phyloP scores from a whole-genome alignment of 192 early-diverging fungal species.

The Backusella australiensis region DNA sequence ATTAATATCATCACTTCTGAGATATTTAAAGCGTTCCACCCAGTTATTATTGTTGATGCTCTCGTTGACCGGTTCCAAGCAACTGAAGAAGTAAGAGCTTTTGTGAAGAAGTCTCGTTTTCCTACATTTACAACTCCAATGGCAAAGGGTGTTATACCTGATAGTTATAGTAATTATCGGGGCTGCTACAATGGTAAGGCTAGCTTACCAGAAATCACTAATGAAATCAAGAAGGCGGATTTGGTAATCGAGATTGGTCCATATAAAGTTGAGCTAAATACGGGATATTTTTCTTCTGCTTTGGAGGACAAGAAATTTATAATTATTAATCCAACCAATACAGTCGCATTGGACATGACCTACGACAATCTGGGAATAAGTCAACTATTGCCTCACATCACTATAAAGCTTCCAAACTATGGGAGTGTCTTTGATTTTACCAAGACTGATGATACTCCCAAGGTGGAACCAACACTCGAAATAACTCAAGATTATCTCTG shows the following conservation, averaged over 20 bases:
- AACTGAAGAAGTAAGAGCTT: conserved; percentile 18
- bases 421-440: neutral
- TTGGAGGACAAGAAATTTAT: conserved; percentile 29
- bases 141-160: conserved; percentile 41
- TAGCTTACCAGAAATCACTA: conserved; percentile 19
- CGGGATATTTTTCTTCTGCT: conserved; percentile 40
- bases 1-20: conserved; percentile 29
- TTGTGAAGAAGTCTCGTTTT: conserved; percentile 31
- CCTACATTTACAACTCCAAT: conserved; percentile 42
- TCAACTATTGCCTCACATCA: conserved; percentile 22
- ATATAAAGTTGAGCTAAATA: conserved; percentile 45
- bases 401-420: neutral
- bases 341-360: conserved; percentile 24
- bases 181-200: conserved; percentile 16
- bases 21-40: conserved; percentile 34
- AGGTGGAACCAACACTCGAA: neutral
- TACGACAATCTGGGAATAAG: conserved; percentile 36
- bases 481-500: conserved; percentile 43
- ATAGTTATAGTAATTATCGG: conserved; percentile 26
- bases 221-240: conserved; percentile 35
- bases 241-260: conserved; percentile 40
- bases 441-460: neutral
- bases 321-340: conserved; percentile 33
- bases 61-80: conserved; percentile 32
- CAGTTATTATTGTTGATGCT: conserved; percentile 43